phyloP scores from a whole-genome alignment of 140 eudicot species.

The Ambrosia hybrid region DNA sequence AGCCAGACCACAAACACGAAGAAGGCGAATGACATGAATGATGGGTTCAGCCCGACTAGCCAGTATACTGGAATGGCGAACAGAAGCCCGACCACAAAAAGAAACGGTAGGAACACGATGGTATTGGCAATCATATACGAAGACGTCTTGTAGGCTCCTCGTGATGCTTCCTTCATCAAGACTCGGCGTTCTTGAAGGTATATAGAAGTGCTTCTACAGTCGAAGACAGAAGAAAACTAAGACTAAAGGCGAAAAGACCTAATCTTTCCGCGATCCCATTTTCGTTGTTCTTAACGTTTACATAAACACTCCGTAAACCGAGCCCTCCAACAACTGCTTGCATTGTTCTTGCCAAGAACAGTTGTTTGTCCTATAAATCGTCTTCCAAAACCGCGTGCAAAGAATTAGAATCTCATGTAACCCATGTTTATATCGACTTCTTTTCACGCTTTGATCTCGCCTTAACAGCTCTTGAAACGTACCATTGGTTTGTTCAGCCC shows the following conservation, averaged over 20 bases:
- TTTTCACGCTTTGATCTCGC: constrained; percentile 22
- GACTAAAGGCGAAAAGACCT: constrained; percentile 93
- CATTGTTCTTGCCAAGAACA: constrained; percentile 89
- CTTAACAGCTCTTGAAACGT: constrained; percentile 37
- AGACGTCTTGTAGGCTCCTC: constrained; percentile 80
- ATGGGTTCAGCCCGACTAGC: constrained; percentile 89
- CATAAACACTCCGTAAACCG: constrained; percentile 86
- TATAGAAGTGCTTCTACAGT: constrained; percentile 94
- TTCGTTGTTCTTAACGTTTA: constrained; percentile 58
- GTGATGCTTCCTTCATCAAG: constrained; percentile 91
- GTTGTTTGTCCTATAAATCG: constrained; percentile 88
- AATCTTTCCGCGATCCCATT: constrained; percentile 85
- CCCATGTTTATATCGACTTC: constrained; percentile 16
- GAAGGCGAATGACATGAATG: constrained; percentile 57
- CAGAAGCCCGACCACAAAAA: constrained; percentile 69
- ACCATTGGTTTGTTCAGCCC: constrained; percentile 35
- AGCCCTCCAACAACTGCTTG: constrained; percentile 94
- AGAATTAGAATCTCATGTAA: constrained; percentile 57
- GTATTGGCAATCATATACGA: constrained; percentile 96
- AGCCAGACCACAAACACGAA: constrained; percentile 81
- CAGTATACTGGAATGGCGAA: constrained; percentile 82
- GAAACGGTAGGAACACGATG: constrained; percentile 78
- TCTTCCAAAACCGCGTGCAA: constrained; percentile 77
- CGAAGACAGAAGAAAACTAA: constrained; percentile 93
- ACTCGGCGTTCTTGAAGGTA: constrained; percentile 95